Conservation (phyloP, 805 yeast species). For the Kregervanrija pseudodelftensis region DNA sequence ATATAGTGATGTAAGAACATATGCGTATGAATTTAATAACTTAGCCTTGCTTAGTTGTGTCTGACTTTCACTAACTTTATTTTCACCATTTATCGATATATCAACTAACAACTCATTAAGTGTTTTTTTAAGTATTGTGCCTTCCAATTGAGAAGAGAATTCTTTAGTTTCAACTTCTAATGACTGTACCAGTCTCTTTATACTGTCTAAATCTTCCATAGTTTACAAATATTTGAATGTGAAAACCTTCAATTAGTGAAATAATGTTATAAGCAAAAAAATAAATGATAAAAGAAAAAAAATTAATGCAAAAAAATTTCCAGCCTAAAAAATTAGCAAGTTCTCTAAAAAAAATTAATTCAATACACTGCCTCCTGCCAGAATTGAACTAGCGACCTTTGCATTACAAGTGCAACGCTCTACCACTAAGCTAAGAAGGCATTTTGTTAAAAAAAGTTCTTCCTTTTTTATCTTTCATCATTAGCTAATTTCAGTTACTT, state of each 20-base stretch:
- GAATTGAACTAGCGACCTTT: constrained; percentile 94
- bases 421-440: constrained; percentile 99
- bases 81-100: constrained; percentile 5
- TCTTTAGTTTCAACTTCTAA: neutral
- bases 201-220: constrained; percentile 9
- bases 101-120: constrained; percentile 10
- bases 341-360: neutral
- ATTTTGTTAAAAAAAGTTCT: neutral
- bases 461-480: too few species aligned
- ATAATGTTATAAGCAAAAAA: neutral
- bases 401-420: constrained; percentile 99
- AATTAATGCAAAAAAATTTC: constrained; percentile 2
- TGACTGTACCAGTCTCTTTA: constrained; percentile 4
- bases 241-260: neutral
- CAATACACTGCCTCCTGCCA: constrained; percentile 62
- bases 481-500: too few species aligned
- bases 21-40: constrained; percentile 33
- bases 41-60: constrained; percentile 25
- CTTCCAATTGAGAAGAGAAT: constrained; percentile 1
- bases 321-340: neutral
- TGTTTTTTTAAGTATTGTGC: constrained; percentile 5
- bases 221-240: neutral
- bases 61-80: constrained; percentile 4
- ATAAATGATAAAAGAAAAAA: neutral
- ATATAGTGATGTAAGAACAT: constrained; percentile 47